Percentiles rank a stretch among this genome's conserved stretches.
Evolutionary conservation across 2,329 filamentous ascomycete species (phyloP).

Genomic region (Teratosphaeria nubilosa): DNA sequence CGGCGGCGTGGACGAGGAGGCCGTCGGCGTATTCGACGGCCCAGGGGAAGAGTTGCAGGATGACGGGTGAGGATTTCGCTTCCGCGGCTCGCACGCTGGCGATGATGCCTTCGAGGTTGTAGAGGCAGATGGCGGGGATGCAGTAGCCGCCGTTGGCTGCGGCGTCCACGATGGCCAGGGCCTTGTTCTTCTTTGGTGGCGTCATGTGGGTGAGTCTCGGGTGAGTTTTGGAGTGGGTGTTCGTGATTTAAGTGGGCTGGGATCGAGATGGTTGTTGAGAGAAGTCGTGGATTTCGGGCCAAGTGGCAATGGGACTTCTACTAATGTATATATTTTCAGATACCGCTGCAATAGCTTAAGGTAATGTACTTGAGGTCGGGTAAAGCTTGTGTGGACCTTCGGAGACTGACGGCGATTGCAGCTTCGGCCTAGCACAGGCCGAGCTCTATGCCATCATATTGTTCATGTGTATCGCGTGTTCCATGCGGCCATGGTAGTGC

Average conservation of each 20-base stretch:
- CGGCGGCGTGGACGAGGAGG: constrained; percentile 35
- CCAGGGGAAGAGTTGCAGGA: constrained; percentile 68
- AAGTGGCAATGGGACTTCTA: background rate
- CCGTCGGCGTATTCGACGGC: constrained; percentile 53
- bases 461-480: background rate
- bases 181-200: constrained; percentile 11
- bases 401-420: background rate
- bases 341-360: background rate
- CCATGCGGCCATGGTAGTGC: background rate
- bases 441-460: background rate
- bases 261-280: background rate
- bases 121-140: constrained; percentile 21
- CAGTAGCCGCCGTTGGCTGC: constrained; percentile 20
- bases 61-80: constrained; percentile 54
- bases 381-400: background rate
- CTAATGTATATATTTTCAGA: background rate
- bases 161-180: constrained; percentile 19
- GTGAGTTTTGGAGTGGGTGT: background rate
- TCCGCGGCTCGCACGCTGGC: constrained; percentile 60
- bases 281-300: background rate
- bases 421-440: background rate
- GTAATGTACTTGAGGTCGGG: background rate
- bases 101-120: constrained; percentile 39
- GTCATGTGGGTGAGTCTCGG: background rate
- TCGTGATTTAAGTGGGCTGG: background rate